Conservation (phyloP, 768 basidiomycete genomes). For the Amanita polypyramis region DNA sequence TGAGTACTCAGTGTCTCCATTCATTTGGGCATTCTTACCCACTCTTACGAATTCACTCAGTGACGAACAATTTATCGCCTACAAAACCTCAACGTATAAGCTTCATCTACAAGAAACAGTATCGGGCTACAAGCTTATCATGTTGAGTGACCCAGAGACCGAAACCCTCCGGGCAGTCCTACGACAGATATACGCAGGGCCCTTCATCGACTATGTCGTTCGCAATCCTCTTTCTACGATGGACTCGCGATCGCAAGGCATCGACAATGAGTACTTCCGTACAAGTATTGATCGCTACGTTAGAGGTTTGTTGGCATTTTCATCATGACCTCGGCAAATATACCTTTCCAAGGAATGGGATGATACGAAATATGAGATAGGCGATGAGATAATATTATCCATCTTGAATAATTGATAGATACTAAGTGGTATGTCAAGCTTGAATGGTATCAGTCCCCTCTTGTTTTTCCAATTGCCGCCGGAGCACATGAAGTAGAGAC, state of each 20-base stretch:
- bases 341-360: conserved; percentile 2
- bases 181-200: conserved; percentile 86
- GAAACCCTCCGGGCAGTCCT: conserved; percentile 78
- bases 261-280: conserved; percentile 91
- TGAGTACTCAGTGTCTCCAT: conserved; percentile 19
- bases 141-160: conserved; percentile 78
- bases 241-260: conserved; percentile 75
- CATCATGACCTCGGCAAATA: conserved; percentile 11
- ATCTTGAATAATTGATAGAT: conserved; percentile 5
- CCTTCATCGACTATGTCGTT: conserved; percentile 90
- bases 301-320: conserved; percentile 42
- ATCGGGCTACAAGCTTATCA: conserved; percentile 91
- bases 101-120: conserved; percentile 88
- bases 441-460: conserved; percentile 17
- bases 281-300: conserved; percentile 69
- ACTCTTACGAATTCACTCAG: conserved; percentile 26
- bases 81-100: conserved; percentile 87
- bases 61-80: conserved; percentile 86
- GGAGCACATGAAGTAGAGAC: conserved; percentile 73
- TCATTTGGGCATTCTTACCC: background rate
- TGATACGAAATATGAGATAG: background rate
- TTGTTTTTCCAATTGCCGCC: conserved; percentile 69
- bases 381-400: conserved; percentile 6
- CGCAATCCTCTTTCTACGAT: conserved; percentile 81
- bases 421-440: conserved; percentile 5